Evolutionary conservation across 179 eudicot genomes (phyloP), one percentile per base, ranked within the genome.

Genomic region (Beta corolliflora): DNA sequence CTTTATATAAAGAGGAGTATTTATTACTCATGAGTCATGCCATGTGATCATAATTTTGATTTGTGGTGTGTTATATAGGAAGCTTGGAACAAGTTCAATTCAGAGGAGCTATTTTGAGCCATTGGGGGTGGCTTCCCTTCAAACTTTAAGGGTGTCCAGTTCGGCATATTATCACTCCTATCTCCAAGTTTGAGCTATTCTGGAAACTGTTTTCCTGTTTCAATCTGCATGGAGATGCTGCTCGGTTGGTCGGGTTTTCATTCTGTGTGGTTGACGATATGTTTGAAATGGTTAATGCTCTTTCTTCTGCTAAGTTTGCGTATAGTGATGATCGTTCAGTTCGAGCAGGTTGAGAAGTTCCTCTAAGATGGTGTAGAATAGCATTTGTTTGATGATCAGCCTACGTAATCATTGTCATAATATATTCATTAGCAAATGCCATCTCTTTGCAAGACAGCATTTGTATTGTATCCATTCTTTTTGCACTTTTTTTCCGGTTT

Each of bases 71-170:
- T 13, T 77, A 85, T 25, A 86, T 73, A 93, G 98, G 97, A 95
- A 78, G 95, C 97, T n/a, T 91, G 95, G 97, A 93, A 92, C 90
- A 93, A 92, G 82, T 92, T 95, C 56, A 94, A 91, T 87, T 93
- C 97, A 71, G 97, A 92, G 88, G 95, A 93, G 90, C 91, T 93
- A 76, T 95, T 95, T 83, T 93, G 87, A 81, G 70, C 70, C 72
- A 46, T 31, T 44, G 10, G 18, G 60, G 48, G 56, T 63, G 23
- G 45, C 36, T 44, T 46, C 72, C 55, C 46, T 79, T 79, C 48
- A 82, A 68, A 55, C 25, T 14, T 44, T 63, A 18, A 31, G 16
- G 60, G 29, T 58, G 65, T 65, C 66, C 60, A 67, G 50, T 74
- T 59, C 56, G 61, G 64, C 72, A 45, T 55, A 44, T 65, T 63